Percentiles rank a stretch among this genome's conserved stretches.
Conservation (phyloP, 108 stramenopile genomes). For the Licmophora abbreviata region DNA sequence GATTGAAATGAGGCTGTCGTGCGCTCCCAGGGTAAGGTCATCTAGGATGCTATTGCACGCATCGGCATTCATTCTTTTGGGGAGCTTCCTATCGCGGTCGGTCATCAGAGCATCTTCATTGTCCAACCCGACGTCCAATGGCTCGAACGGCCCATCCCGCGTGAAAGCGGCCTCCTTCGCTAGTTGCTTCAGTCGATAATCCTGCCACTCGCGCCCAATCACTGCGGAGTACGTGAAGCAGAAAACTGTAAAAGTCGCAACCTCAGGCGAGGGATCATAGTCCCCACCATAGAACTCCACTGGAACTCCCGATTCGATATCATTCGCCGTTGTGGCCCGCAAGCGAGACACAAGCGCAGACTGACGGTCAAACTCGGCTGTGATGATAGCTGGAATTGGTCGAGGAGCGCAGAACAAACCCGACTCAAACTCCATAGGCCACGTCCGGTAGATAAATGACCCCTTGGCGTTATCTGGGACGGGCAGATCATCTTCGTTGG, state of each 20-base stretch:
- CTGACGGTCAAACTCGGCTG: conserved; percentile 80
- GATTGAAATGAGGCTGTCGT: no score
- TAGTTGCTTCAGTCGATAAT: conserved; percentile 16
- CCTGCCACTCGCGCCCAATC: conserved; percentile 54
- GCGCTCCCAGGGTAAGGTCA: background rate
- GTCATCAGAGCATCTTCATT: no score
- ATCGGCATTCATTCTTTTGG: no score
- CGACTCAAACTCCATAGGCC: conserved; percentile 65
- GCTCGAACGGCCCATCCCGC: no score
- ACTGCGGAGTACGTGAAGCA: conserved; percentile 77
- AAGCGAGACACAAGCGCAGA: conserved; percentile 51
- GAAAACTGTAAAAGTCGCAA: conserved; percentile 78
- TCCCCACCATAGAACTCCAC: conserved; percentile 24
- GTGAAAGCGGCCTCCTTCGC: no score
- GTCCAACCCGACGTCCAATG: no score
- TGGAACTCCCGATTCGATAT: background rate
- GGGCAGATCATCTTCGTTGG: conserved; percentile 2
- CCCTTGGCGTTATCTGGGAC: conserved; percentile 7
- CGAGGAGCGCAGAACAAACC: conserved; percentile 52
- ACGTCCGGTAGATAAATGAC: conserved; percentile 54
- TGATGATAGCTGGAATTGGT: conserved; percentile 74
- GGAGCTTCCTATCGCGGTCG: no score
- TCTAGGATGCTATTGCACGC: background rate
- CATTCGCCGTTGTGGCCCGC: conserved; percentile 17
- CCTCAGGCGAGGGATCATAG: conserved; percentile 52